Base-by-base conservation (phyloP, 768 basidiomycete genomes). In the Xanthoconium purpureum region DNA sequence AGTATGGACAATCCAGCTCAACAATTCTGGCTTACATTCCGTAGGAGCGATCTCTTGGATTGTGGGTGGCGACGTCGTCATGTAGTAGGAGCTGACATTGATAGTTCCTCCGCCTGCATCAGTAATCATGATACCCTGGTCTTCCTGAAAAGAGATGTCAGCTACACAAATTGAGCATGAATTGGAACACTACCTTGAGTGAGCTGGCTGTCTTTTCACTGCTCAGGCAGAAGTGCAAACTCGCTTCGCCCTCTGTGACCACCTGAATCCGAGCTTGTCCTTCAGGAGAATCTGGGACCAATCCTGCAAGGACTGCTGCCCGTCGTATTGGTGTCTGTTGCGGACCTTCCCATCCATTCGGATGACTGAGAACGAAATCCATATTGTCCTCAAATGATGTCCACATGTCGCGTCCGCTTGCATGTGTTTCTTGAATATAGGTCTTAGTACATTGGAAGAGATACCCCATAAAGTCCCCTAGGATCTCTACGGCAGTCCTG, bases 21-120 rank as follows among this genome's bases (percentile, higher is more conserved):
- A 24, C n/a, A 4, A n/a, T 12, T 20, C 32, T 17, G 17, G 44
- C 69, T 69, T 55, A 78, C 80, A 82, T 62, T 76, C 71, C 1
- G 75, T 62, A 0, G 75, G 74, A 3, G 80, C 77, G 29, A 82
- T 76, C 64, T 84, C 84, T 52, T 80, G 77, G 32, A 82, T 76
- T 2, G 66, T 60, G 4, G 62, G 56, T 1, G 70, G 53, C 2
- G 61, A 67, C n/a, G 61, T 61, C n/a, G 64, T 63, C 61, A 77
- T 74, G 32, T 73, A 74, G 54, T 85, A 86, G 13, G 79, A 73
- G 55, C 81, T 84, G 39, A 85, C 71, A 56, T 87, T 84, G 28
- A 86, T 72, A 0, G 83, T 86, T n/a, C 83, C 84, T 42, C 83
- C 83, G 9, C 84, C 84, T 5, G 83, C 82, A 55, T 86, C 83